Evolutionary conservation across 306 rosid species (phyloP).

Genomic region (Castanopsis chinensis): DNA sequence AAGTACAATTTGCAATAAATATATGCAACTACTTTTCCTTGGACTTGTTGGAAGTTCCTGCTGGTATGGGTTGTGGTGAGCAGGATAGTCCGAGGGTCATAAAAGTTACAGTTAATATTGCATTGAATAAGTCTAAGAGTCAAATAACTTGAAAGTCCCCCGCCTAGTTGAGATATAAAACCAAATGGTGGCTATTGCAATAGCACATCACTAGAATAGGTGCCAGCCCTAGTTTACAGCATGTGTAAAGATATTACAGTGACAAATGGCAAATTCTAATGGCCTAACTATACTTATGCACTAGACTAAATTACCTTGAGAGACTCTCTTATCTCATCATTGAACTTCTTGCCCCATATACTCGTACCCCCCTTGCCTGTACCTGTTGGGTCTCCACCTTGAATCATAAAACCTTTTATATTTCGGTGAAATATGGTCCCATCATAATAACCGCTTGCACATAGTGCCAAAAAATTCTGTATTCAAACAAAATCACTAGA

Average conservation of each 20-base stretch:
- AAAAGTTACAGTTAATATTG: not conserved
- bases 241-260: not conserved
- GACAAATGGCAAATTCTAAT: not conserved
- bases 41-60: not conserved
- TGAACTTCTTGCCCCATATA: conserved; percentile 94
- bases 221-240: not conserved
- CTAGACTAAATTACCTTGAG: conserved; percentile 58
- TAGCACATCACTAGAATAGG: not conserved
- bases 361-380: conserved; percentile 96
- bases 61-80: not conserved
- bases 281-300: not conserved
- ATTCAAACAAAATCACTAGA: conserved; percentile 18
- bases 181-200: not conserved
- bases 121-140: not conserved
- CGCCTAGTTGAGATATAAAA: not conserved
- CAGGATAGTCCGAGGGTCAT: not conserved
- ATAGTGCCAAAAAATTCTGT: conserved; percentile 79
- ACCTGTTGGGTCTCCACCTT: conserved; percentile 99
- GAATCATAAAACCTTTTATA: conserved; percentile 96
- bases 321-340: conserved; percentile 87
- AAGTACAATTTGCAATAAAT: no score
- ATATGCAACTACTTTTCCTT: not conserved
- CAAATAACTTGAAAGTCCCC: not conserved
- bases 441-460: conserved; percentile 88
- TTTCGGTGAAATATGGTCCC: conserved; percentile 95